Evolutionary conservation across 805 yeast genomes (phyloP), one percentile per base, ranked within the genome.

Genomic region (Saccharomycopsis fermentans): DNA sequence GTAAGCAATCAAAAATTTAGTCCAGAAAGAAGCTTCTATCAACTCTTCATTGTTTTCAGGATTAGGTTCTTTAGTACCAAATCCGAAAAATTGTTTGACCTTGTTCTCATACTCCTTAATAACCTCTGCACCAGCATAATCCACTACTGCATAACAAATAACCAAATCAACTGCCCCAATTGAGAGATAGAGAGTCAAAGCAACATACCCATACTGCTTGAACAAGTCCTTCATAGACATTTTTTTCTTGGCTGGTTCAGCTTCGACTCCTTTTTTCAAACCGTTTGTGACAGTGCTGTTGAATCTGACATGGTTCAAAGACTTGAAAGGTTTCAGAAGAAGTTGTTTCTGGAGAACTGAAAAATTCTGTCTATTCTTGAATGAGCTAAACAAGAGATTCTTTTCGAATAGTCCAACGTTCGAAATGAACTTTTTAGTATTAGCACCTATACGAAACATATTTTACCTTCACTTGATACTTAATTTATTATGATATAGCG

Each of bases 1-100:
- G 69, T 94, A 94, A 0, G 98, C 98, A 56, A 94, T 79, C 12
- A 87, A 83, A 64, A 90, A 82, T 70, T 92, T 97, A 0, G 97
- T 86, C 77, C 88, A 68, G 67, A 90, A 69, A 58, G 84, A 76
- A 6, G 73, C 73, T 1, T 57, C 40, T 16, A 40, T 54, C 6
- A 43, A 59, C 19, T 59, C 56, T 9, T 63, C 58, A 16, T 16
- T 48, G 16, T 29, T 19, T 21, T 43, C 48, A 48, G 51, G 47
- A 19, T 66, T 61, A 63, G 69, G 65, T 66, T 77, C 66, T 64
- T 79, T 65, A 62, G 67, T 62, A 6, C 85, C 83, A 62, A 74
- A 77, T 0, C 97, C 97, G 59, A 90, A 74, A 61, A 70, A 71
- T 48, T 78, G 78, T 68, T 87, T 82, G 14, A 76, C 79, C 58